Conservation (phyloP, 2,329 filamentous ascomycete genomes). For the Ascochyta pisi region DNA sequence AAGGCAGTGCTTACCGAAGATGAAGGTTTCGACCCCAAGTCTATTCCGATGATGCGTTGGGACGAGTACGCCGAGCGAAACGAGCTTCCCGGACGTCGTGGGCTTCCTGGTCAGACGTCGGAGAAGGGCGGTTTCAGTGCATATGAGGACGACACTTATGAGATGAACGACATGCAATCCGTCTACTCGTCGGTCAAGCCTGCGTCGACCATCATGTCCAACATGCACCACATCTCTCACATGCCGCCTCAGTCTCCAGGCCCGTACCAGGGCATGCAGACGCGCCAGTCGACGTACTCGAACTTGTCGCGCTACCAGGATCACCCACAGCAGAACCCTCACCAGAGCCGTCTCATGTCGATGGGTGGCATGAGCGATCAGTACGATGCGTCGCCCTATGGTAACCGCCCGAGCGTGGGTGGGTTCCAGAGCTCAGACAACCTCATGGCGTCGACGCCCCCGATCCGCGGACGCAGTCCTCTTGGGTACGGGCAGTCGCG, state of each 20-base stretch:
- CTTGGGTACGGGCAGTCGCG: conserved; percentile 57
- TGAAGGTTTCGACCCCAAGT: conserved; percentile 87
- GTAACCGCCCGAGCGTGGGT: conserved; percentile 49
- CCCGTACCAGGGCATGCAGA: conserved; percentile 68
- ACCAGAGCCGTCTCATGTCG: conserved; percentile 64
- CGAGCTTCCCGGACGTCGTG: conserved; percentile 88
- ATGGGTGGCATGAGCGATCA: conserved; percentile 62
- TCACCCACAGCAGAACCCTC: conserved; percentile 64
- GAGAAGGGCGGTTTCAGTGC: conserved; percentile 68
- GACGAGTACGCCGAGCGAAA: conserved; percentile 91
- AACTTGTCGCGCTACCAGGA: conserved; percentile 68
- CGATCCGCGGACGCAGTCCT: conserved; percentile 56
- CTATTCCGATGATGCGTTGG: conserved; percentile 94
- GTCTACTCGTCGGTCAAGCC: conserved; percentile 92
- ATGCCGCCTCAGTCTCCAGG: conserved; percentile 82
- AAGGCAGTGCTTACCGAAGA: conserved; percentile 83
- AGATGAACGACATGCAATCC: conserved; percentile 98
- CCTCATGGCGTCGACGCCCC: conserved; percentile 48
- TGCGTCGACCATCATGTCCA: conserved; percentile 83
- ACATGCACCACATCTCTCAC: conserved; percentile 75
- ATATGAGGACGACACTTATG: conserved; percentile 80
- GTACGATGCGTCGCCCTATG: conserved; percentile 47
- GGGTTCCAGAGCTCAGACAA: conserved; percentile 53
- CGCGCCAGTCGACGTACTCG: conserved; percentile 77
- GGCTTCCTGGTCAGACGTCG: conserved; percentile 56